A percentile compares a stretch with the other conserved stretches of the same genome.
These are phyloP conservation scores for Diaporthe sp. DNA, from an alignment of 2,329 filamentous ascomycete genomes.

Conservation along the genomic window DNA sequence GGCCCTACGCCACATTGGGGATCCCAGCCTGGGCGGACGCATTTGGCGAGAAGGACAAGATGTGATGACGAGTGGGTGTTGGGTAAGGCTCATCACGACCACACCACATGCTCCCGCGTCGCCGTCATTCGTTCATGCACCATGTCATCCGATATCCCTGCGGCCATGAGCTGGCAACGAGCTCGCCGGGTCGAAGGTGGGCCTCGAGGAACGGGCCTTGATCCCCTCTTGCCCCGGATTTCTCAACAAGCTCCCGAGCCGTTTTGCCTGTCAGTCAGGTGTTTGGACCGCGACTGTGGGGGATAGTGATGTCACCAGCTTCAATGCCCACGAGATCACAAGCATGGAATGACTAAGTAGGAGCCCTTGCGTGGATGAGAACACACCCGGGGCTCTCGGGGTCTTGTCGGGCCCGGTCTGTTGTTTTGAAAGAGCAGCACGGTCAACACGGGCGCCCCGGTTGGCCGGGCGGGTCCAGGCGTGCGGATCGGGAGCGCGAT, in stretches of 20 bases:
- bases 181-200: neutral
- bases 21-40: neutral
- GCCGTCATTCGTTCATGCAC: slow-evolving; percentile 5
- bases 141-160: neutral
- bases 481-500: neutral
- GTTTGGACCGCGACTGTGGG: slow-evolving; percentile 2
- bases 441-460: neutral
- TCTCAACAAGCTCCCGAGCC: slow-evolving; percentile 8
- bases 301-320: neutral
- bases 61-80: neutral
- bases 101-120: neutral
- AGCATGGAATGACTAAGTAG: neutral
- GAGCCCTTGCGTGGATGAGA: neutral
- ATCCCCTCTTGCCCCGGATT: slow-evolving; percentile 5
- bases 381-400: neutral
- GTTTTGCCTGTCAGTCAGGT: neutral
- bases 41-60: neutral
- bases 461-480: slow-evolving; percentile 5
- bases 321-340: neutral
- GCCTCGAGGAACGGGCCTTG: neutral
- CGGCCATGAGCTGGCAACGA: slow-evolving; percentile 6
- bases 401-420: neutral
- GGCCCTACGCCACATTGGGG: neutral
- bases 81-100: neutral
- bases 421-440: neutral